These are phyloP conservation scores for Nicotiana noctiflora DNA, from an alignment of 257 asterid genomes.

Conservation along the genomic window DNA sequence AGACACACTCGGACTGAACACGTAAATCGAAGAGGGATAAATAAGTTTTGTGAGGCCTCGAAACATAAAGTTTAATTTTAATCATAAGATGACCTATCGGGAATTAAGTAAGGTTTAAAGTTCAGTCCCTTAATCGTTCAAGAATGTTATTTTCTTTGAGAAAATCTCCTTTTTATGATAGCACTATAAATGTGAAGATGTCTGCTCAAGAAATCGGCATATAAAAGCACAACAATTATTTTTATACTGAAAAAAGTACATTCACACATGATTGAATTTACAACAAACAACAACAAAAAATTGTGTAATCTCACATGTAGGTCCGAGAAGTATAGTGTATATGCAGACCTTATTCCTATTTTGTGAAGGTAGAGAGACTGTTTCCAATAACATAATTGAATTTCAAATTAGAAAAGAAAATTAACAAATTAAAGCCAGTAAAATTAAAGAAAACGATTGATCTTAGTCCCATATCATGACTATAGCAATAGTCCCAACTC, in stretches of 20 bases:
- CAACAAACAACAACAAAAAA: too few relatives aligned
- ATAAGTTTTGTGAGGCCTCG: too few relatives aligned
- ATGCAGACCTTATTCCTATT: too few relatives aligned
- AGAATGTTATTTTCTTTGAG: too few relatives aligned
- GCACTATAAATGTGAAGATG: background rate
- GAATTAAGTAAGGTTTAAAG: too few relatives aligned
- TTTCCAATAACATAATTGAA: background rate
- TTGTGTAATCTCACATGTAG: too few relatives aligned
- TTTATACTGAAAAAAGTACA: background rate
- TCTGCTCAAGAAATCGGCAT: background rate
- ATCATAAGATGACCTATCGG: too few relatives aligned
- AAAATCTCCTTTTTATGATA: background rate
- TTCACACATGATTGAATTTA: background rate
- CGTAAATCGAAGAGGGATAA: too few relatives aligned
- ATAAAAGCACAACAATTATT: background rate
- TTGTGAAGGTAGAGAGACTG: too few relatives aligned
- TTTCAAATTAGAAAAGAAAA: background rate
- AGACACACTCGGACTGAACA: too few relatives aligned
- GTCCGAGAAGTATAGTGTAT: too few relatives aligned
- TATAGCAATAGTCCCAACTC: constrained; percentile 63
- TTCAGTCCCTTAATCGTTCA: background rate
- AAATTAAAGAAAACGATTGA: background rate
- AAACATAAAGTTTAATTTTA: too few relatives aligned
- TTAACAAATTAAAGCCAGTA: background rate
- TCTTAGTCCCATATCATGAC: constrained; percentile 86